Evolutionary conservation across 2,329 filamentous ascomycete genomes (phyloP), one percentile per base, ranked within the genome.

Genomic region (Chrysoporthe deuterocubensis): DNA sequence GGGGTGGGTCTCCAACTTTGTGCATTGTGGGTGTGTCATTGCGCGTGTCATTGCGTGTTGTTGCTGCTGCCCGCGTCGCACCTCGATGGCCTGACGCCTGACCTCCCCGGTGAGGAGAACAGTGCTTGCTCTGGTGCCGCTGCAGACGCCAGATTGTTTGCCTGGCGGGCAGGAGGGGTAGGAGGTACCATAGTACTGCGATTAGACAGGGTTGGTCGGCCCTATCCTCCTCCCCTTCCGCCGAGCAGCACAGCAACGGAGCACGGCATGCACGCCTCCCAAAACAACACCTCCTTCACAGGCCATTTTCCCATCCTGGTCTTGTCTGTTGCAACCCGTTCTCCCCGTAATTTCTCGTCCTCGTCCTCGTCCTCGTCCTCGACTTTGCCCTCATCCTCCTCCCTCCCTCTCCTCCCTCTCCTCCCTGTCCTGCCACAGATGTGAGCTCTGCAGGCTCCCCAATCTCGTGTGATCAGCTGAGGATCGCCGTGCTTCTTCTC

Each of bases 201-300:
- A 42, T 37, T 56, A 46, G 58, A 42, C 21, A 54, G 32, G 67
- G 64, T 52, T 61, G 26, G n/a, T 67, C 67, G 67, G 67, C 64
- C 44, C 67, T 69, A 64, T 64, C 40, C 46, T 67, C 60, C 67
- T 63, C 60, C 67, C 67, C 62, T 46, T 44, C 44, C 67, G 54
- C 60, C 67, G 63, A 65, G 21, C 32, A 40, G 8, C 16, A 13
- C 13, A 16, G 21, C 2, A 16, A 13, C 48, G 26, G 42, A 42
- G 26, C 58, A 56, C 48, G 43, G 52, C 42, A 57, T 52, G 61
- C 54, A 37, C 34, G 43, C 26, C 37, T n/a, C 50, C 21, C 21
- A 42, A 37, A 60, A 59, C 54, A 62, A 32, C 40, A 59, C 43
- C 44, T 57, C 58, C 43, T 62, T 66, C 58, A 62, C 58, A 65